A percentile compares a stretch with the other conserved stretches of the same genome.
Conservation (phyloP, 176 grass and related monocot genomes). For the Musa schizocarpa region DNA sequence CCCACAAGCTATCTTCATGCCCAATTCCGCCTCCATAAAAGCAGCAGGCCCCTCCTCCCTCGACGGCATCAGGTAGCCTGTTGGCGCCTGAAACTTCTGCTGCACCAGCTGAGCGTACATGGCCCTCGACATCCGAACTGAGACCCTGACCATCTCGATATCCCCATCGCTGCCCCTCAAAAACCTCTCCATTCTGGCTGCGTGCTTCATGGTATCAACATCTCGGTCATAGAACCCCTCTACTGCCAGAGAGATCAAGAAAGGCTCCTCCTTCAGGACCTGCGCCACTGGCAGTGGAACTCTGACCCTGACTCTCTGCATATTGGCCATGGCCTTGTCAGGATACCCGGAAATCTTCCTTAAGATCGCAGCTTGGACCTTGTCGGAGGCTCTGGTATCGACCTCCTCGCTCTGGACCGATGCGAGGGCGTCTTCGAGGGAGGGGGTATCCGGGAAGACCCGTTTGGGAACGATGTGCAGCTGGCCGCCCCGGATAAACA, state of each 20-base stretch:
- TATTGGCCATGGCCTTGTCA: conserved; percentile 53
- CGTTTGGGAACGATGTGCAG: conserved; percentile 65
- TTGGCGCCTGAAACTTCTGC: conserved; percentile 85
- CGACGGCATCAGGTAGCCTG: conserved; percentile 62
- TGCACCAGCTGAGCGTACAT: conserved; percentile 93
- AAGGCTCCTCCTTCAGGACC: conserved; percentile 82
- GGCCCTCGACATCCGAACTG: conserved; percentile 56
- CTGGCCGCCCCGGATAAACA: conserved; percentile 73
- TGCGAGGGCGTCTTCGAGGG: conserved; percentile 42
- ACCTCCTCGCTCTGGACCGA: conserved; percentile 36
- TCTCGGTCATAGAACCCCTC: conserved; percentile 88
- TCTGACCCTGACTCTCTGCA: conserved; percentile 46
- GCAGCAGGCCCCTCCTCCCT: conserved; percentile 49
- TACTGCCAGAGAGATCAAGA: conserved; percentile 54
- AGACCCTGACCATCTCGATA: conserved; percentile 62
- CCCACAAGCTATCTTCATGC: conserved; percentile 86
- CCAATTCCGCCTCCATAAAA: conserved; percentile 74
- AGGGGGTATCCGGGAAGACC: conserved; percentile 35
- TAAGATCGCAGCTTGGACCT: conserved; percentile 49
- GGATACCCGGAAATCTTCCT: conserved; percentile 56
- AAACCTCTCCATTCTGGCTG: conserved; percentile 76
- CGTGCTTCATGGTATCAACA: conserved; percentile 90
- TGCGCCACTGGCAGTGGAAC: conserved; percentile 63
- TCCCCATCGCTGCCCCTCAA: conserved; percentile 41
- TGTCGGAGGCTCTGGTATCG: conserved; percentile 49